Percentiles rank a stretch among this genome's conserved stretches.
Evolutionary conservation across 2,329 filamentous ascomycete genomes (phyloP).

Genomic region (Aspergillus oerlinghausenensis): DNA sequence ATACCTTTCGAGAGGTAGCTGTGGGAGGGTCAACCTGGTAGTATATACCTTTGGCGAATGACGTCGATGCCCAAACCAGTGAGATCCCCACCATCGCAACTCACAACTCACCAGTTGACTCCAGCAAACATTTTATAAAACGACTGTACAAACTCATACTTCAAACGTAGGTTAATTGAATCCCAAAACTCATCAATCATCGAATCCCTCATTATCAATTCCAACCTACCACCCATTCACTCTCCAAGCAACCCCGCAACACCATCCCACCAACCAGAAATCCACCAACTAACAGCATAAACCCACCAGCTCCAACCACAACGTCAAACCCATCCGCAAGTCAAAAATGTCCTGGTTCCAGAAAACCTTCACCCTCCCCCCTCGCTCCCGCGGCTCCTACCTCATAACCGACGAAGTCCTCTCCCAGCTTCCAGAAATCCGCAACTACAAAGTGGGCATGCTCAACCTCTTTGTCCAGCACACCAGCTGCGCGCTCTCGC

Average conservation of each 20-base stretch:
- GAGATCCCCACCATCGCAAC: background rate
- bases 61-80: slow-evolving; percentile 9
- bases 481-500: slow-evolving; percentile 80
- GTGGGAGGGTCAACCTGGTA: background rate
- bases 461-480: slow-evolving; percentile 93
- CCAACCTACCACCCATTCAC: background rate
- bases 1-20: no score
- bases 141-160: background rate
- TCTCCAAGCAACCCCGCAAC: slow-evolving; percentile 3
- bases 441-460: slow-evolving; percentile 76
- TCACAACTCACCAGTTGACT: background rate
- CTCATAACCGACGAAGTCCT: slow-evolving; percentile 77
- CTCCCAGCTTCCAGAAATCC: slow-evolving; percentile 70
- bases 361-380: slow-evolving; percentile 75
- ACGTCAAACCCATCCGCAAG: background rate
- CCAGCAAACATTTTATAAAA: background rate
- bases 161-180: background rate
- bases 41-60: background rate
- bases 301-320: background rate
- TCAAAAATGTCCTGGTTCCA: slow-evolving; percentile 68
- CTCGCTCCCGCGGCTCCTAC: slow-evolving; percentile 76
- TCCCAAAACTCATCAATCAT: background rate
- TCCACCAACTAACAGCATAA: background rate
- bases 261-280: background rate
- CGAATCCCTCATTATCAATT: background rate